phyloP scores from a whole-genome alignment of 176 grass and related monocot genomes.

The Oryza punctata region DNA sequence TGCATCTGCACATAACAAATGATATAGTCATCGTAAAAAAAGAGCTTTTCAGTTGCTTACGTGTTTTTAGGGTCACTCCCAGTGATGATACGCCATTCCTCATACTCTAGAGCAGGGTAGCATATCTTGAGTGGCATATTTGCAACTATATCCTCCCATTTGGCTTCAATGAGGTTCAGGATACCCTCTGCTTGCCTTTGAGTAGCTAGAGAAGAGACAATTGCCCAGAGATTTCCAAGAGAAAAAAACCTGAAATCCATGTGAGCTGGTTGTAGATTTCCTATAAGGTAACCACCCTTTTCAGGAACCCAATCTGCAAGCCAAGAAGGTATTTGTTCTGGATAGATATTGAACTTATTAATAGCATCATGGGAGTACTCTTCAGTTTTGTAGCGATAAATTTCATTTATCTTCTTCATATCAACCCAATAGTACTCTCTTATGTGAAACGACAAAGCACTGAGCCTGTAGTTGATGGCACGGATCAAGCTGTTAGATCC shows the following conservation, averaged over 20 bases:
- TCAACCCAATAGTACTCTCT: constrained; percentile 92
- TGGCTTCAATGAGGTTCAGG: constrained; percentile 87
- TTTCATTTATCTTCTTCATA: constrained; percentile 93
- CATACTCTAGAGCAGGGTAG: constrained; percentile 87
- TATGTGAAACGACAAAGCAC: constrained; percentile 86
- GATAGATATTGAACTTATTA: constrained; percentile 92
- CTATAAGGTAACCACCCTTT: constrained; percentile 87
- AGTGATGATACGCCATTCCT: constrained; percentile 96
- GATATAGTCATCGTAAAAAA: constrained; percentile 31
- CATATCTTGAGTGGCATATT: constrained; percentile 98
- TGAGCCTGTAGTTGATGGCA: constrained; percentile 74
- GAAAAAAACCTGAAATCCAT: constrained; percentile 99
- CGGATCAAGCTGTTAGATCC: constrained; percentile 69
- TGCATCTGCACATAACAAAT: neutral
- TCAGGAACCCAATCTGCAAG: constrained; percentile 86
- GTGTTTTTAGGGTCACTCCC: constrained; percentile 98
- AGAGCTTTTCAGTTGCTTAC: constrained; percentile 52
- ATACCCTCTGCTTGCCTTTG: constrained; percentile 84
- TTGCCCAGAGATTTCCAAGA: constrained; percentile 92
- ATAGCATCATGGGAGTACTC: constrained; percentile 89
- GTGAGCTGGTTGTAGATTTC: constrained; percentile 88
- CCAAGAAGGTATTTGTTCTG: constrained; percentile 89
- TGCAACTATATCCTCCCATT: constrained; percentile 97
- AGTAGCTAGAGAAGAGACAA: constrained; percentile 84
- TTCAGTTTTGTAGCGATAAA: constrained; percentile 91